A percentile compares a stretch with the other conserved stretches of the same genome.
Evolutionary conservation across 768 basidiomycete genomes (phyloP).

Genomic region (Lactarius evosmus): DNA sequence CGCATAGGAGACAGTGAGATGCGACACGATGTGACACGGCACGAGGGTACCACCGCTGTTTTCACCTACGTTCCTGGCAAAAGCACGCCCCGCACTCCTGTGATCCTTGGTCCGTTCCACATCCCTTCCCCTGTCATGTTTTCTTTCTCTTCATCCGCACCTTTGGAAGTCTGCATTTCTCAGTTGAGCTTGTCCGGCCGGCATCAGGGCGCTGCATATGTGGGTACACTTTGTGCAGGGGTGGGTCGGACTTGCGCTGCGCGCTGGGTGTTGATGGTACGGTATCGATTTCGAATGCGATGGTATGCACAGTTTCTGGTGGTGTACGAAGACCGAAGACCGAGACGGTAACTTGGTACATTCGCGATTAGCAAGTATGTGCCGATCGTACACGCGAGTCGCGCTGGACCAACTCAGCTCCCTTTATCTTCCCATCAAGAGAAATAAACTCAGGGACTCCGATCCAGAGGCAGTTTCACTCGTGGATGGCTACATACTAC

Average conservation of each 20-base stretch:
- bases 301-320: too few species aligned
- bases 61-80: slow-evolving; percentile 11
- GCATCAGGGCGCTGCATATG: slow-evolving; percentile 36
- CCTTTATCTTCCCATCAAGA: too few species aligned
- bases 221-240: slow-evolving; percentile 45
- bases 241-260: slow-evolving; percentile 42
- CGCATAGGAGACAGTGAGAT: slow-evolving; percentile 65
- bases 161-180: slow-evolving; percentile 36
- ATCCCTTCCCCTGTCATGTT: slow-evolving; percentile 59
- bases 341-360: too few species aligned
- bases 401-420: too few species aligned
- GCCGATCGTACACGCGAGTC: too few species aligned
- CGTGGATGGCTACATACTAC: slow-evolving; percentile 37
- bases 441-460: too few species aligned
- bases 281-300: too few species aligned
- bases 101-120: slow-evolving; percentile 60
- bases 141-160: slow-evolving; percentile 57
- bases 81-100: slow-evolving; percentile 31
- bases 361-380: too few species aligned
- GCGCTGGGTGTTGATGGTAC: slow-evolving; percentile 8
- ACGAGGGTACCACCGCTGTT: slow-evolving; percentile 36
- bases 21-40: slow-evolving; percentile 52
- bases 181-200: slow-evolving; percentile 29
- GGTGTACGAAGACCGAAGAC: too few species aligned
- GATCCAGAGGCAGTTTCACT: slow-evolving; percentile 33